Base-by-base conservation (phyloP, 192 early-diverging fungal species). In the Powellomyces hirtus region DNA sequence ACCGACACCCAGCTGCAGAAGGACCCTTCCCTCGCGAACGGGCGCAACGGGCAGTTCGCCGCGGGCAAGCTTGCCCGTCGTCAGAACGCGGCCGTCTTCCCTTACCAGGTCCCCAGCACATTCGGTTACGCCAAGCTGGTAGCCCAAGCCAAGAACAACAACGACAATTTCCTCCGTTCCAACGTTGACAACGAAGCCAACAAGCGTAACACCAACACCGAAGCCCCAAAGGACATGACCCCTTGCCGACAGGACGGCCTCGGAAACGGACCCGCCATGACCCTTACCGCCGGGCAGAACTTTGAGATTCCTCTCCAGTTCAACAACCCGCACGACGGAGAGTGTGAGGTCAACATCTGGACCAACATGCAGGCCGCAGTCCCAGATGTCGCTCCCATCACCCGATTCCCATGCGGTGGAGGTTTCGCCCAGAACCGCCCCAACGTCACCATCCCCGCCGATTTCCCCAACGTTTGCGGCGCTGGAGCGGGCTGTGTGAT, bases 341-440 rank as follows among this genome's bases (percentile, higher is more conserved):
- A 73, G 53, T 73, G 71, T 44, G 71, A 73, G 40, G 64, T 73
- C 58, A 73, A 73, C 71, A 49, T 73, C 71, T 73, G 61, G 61
- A 29, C 53, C 62, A 57, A 67, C 65, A 67, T 67, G 65, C 56
- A 56, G 33, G 18, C 11, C 30, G 40, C 22, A 11, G 22, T 46
- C 29, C 61, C 62, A 36, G n/a, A 38, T 5, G 71, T 67, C 24
- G 58, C 52, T 18, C 64, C 71, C 62, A 73, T 67, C 58, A 46
- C 61, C 38, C 71, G 64, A 26, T 73, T 73, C 57, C 22, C 46
- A 0, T 66, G 64, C 33, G 71, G 71, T 20, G 71, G 64, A 11
- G 71, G 71, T 29, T 73, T 45, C 52, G 38, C 34, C 33, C 50
- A 73, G 35, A 64, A 66, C 45, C 51, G 53, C 22, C 46, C 53